A percentile compares a stretch with the other conserved stretches of the same genome.
These are phyloP conservation scores for Phylloporus sp. DNA, from an alignment of 768 basidiomycete genomes.

Conservation along the genomic window DNA sequence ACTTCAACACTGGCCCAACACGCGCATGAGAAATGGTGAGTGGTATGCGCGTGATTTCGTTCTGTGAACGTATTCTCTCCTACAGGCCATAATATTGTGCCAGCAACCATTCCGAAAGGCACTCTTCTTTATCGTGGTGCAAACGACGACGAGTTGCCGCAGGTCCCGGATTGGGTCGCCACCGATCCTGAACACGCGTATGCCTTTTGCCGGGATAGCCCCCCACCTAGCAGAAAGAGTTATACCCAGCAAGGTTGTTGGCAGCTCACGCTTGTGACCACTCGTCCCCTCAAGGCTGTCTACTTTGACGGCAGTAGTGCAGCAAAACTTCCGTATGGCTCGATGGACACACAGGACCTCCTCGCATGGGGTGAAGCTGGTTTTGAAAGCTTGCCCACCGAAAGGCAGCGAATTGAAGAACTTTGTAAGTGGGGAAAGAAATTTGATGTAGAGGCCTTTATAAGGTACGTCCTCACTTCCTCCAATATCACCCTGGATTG, in stretches of 20 bases:
- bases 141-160: slow-evolving; percentile 16
- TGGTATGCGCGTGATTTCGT: neutral
- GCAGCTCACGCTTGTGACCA: slow-evolving; percentile 29
- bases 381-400: slow-evolving; percentile 20
- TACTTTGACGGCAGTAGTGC: slow-evolving; percentile 36
- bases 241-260: slow-evolving; percentile 18
- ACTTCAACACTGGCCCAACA: too few relatives aligned
- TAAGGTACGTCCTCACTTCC: slow-evolving; percentile 16
- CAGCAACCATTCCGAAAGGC: slow-evolving; percentile 29
- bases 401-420: slow-evolving; percentile 21
- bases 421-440: slow-evolving; percentile 33
- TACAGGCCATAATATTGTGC: slow-evolving; percentile 30
- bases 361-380: slow-evolving; percentile 26
- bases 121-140: slow-evolving; percentile 33
- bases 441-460: slow-evolving; percentile 33
- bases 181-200: slow-evolving; percentile 33
- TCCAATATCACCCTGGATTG: neutral
- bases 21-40: slow-evolving; percentile 35
- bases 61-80: neutral
- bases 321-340: slow-evolving; percentile 28
- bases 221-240: neutral
- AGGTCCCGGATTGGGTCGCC: slow-evolving; percentile 28
- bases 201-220: slow-evolving; percentile 32
- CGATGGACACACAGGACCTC: slow-evolving; percentile 35
- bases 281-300: slow-evolving; percentile 26